phyloP scores from a whole-genome alignment of 371 early-diverging fungal species.

The Choanephora cucurbitarum region DNA sequence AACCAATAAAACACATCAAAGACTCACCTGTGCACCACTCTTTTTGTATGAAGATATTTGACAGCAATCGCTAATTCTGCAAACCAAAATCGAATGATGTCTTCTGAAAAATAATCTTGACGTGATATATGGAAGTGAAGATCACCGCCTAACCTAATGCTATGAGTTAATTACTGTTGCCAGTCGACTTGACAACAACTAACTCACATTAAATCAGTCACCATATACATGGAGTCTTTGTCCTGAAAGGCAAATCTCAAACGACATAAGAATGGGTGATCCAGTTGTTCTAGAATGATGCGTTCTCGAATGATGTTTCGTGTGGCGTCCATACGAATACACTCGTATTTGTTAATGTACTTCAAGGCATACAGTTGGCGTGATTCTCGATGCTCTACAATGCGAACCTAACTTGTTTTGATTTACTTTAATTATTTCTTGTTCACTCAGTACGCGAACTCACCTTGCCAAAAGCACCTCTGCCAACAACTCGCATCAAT shows the following conservation, averaged over 20 bases:
- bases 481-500: conserved; percentile 66
- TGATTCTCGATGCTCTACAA: conserved; percentile 71
- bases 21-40: conserved; percentile 72
- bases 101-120: conserved; percentile 65
- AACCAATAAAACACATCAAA: neutral
- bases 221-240: conserved; percentile 84
- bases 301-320: conserved; percentile 83
- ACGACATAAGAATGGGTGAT: conserved; percentile 79
- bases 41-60: conserved; percentile 75
- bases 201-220: conserved; percentile 79
- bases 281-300: conserved; percentile 73
- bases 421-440: neutral
- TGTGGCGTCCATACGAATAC: conserved; percentile 75
- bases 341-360: conserved; percentile 81
- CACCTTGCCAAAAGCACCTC: conserved; percentile 83
- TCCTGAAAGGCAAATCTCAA: conserved; percentile 87
- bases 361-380: conserved; percentile 78
- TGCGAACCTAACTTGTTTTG: conserved; percentile 55
- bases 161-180: neutral
- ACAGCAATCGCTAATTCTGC: conserved; percentile 78
- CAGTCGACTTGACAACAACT: neutral
- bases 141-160: conserved; percentile 79
- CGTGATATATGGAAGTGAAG: conserved; percentile 76
- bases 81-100: conserved; percentile 74
- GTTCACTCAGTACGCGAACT: neutral